A percentile compares a stretch with the other conserved stretches of the same genome.
Conservation (phyloP, 495 filamentous ascomycete species). For the Cercophora newfieldiana region DNA sequence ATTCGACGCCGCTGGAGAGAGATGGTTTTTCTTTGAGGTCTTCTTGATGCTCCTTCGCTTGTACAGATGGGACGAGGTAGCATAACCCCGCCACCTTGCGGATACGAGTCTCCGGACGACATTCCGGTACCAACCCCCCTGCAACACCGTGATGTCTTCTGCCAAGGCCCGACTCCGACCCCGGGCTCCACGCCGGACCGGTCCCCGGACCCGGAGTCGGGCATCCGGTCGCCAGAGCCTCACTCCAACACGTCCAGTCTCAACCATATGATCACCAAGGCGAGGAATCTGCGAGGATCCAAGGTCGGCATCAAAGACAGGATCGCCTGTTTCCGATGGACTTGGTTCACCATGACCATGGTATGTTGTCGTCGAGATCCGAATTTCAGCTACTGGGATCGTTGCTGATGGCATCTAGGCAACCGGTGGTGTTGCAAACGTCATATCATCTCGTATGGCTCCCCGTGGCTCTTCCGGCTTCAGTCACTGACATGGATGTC, state of each 20-base stretch:
- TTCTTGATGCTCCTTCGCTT: conserved; percentile 20
- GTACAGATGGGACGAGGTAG: conserved; percentile 39
- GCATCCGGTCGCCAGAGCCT: neutral
- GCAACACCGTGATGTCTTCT: neutral
- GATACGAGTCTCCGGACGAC: conserved; percentile 45
- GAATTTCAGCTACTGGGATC: neutral
- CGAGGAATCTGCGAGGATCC: conserved; percentile 21
- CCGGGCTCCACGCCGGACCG: neutral
- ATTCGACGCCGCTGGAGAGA: conserved; percentile 18
- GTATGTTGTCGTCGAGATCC: conserved; percentile 25
- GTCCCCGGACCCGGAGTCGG: conserved; percentile 2
- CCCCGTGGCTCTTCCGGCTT: neutral
- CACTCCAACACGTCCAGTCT: conserved; percentile 28
- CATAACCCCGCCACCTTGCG: conserved; percentile 76
- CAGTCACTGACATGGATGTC: neutral
- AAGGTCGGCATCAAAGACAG: conserved; percentile 46
- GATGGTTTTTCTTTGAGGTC: conserved; percentile 4
- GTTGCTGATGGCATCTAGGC: conserved; percentile 42
- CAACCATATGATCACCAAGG: conserved; percentile 31
- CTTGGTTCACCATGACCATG: conserved; percentile 77
- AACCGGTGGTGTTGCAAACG: conserved; percentile 81
- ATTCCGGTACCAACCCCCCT: neutral
- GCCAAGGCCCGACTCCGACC: neutral
- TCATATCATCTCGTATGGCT: conserved; percentile 64
- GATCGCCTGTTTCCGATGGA: conserved; percentile 58